These are phyloP conservation scores for Cladophialophora yegresii DNA, from an alignment of 2,329 filamentous ascomycete species.

Conservation along the genomic window DNA sequence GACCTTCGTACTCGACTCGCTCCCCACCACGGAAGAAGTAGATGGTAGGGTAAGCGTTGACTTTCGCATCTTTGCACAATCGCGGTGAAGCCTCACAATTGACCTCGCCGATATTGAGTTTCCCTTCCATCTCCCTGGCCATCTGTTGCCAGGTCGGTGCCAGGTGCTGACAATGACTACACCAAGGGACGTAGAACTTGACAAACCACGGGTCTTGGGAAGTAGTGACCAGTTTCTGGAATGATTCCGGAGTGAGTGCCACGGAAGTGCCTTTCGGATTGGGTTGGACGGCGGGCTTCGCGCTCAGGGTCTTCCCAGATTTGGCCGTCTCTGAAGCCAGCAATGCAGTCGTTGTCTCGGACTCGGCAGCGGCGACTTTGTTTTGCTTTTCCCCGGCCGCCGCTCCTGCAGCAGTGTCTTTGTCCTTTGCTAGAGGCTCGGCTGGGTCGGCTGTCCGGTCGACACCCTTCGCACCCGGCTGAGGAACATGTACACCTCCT, in stretches of 20 bases:
- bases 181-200: slow-evolving; percentile 99
- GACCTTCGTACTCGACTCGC: slow-evolving; percentile 86
- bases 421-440: slow-evolving; percentile 47
- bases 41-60: slow-evolving; percentile 82
- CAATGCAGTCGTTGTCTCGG: slow-evolving; percentile 41
- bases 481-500: slow-evolving; percentile 67
- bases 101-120: slow-evolving; percentile 90
- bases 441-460: slow-evolving; percentile 47
- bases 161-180: slow-evolving; percentile 90
- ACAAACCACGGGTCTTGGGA: slow-evolving; percentile 95
- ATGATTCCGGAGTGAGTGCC: slow-evolving; percentile 76
- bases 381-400: slow-evolving; percentile 49
- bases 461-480: slow-evolving; percentile 63
- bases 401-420: slow-evolving; percentile 43
- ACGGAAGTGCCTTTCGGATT: slow-evolving; percentile 77
- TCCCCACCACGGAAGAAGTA: slow-evolving; percentile 91
- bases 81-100: slow-evolving; percentile 85
- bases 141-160: slow-evolving; percentile 87
- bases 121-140: slow-evolving; percentile 85
- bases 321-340: slow-evolving; percentile 42
- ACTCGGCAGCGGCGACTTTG: slow-evolving; percentile 41
- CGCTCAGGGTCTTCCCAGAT: slow-evolving; percentile 53
- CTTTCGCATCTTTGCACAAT: slow-evolving; percentile 87
- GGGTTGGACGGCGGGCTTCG: slow-evolving; percentile 56
- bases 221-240: slow-evolving; percentile 80